Conservation (phyloP, 2,329 filamentous ascomycete genomes). For the Talaromyces marneffei region DNA sequence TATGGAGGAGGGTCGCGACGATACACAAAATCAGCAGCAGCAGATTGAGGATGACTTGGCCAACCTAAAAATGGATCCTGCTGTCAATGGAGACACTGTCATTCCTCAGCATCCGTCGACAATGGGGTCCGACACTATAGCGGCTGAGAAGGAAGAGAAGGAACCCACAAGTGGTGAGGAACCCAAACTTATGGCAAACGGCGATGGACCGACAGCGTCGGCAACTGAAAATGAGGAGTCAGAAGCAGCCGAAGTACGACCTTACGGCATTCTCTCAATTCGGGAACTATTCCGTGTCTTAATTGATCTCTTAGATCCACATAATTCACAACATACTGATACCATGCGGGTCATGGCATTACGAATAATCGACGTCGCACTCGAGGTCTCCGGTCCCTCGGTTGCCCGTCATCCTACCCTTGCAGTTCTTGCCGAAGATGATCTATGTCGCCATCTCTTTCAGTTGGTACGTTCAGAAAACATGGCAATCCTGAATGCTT, state of each 20-base stretch:
- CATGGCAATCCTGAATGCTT: slow-evolving; percentile 89
- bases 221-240: slow-evolving; percentile 40
- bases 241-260: slow-evolving; percentile 57
- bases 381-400: slow-evolving; percentile 92
- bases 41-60: slow-evolving; percentile 60
- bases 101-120: slow-evolving; percentile 46
- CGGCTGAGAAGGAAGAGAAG: slow-evolving; percentile 22
- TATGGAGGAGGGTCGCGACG: slow-evolving; percentile 62
- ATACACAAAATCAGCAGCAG: slow-evolving; percentile 57
- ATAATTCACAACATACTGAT: slow-evolving; percentile 87
- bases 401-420: slow-evolving; percentile 88
- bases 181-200: slow-evolving; percentile 29
- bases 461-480: slow-evolving; percentile 95
- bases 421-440: slow-evolving; percentile 82
- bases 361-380: slow-evolving; percentile 91
- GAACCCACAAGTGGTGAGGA: slow-evolving; percentile 30
- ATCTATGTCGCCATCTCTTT: slow-evolving; percentile 88
- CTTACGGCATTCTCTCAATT: slow-evolving; percentile 91
- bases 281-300: slow-evolving; percentile 89
- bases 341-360: slow-evolving; percentile 96
- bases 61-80: slow-evolving; percentile 76
- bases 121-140: slow-evolving; percentile 34
- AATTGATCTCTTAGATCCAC: slow-evolving; percentile 87
- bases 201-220: slow-evolving; percentile 28
- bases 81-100: slow-evolving; percentile 60